Evolutionary conservation across 768 basidiomycete species (phyloP).

Genomic region (Auricularia sp.): DNA sequence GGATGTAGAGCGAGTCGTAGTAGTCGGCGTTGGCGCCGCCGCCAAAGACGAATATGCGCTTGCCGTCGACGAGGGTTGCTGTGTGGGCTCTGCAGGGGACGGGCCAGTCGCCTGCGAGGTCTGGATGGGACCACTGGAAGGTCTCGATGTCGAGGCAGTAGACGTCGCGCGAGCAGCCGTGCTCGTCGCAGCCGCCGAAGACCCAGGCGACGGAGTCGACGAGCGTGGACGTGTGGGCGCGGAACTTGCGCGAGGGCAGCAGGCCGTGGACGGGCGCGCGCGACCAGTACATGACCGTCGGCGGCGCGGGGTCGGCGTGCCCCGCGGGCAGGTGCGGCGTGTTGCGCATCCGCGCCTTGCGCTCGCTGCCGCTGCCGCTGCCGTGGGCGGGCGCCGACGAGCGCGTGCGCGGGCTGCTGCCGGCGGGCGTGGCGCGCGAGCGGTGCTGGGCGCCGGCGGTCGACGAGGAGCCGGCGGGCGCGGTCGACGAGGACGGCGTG

Average conservation of each 20-base stretch:
- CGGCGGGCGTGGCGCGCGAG: too few species aligned
- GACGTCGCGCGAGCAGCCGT: conserved; percentile 60
- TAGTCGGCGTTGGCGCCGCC: conserved; percentile 78
- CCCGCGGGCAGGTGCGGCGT: conserved; percentile 14
- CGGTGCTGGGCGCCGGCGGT: conserved; percentile 16
- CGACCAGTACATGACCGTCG: conserved; percentile 80
- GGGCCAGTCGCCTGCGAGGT: conserved; percentile 65
- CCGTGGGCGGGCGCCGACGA: background rate
- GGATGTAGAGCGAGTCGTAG: conserved; percentile 71
- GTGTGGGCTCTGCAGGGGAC: conserved; percentile 83
- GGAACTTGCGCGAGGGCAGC: conserved; percentile 55
- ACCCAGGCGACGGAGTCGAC: conserved; percentile 79
- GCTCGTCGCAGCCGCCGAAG: conserved; percentile 83
- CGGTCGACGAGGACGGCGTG: too few species aligned
- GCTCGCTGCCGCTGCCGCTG: background rate
- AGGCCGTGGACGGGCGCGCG: conserved; percentile 67
- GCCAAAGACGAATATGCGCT: conserved; percentile 72
- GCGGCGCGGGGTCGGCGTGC: conserved; percentile 38
- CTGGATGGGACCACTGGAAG: conserved; percentile 79
- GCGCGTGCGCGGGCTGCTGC: background rate
- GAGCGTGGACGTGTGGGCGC: conserved; percentile 76
- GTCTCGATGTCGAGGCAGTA: conserved; percentile 85
- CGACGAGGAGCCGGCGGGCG: background rate
- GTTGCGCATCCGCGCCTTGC: conserved; percentile 3
- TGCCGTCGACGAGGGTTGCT: conserved; percentile 64